Conservation (phyloP, 2,329 filamentous ascomycete genomes). For the Nectriaceae sp. region DNA sequence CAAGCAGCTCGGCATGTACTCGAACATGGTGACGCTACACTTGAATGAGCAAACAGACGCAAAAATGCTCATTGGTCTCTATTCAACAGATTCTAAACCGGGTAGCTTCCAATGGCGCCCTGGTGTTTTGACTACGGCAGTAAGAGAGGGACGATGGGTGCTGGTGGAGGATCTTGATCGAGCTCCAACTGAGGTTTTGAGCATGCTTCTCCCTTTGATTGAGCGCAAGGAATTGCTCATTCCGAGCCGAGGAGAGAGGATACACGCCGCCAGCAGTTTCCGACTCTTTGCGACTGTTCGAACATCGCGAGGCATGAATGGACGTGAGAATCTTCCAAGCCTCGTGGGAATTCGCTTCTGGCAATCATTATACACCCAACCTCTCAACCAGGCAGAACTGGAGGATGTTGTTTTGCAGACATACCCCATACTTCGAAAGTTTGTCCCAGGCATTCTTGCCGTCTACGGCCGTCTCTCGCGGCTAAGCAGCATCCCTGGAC, state of each 20-base stretch:
- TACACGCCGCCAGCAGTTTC: conserved; percentile 82
- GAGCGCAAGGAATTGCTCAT: conserved; percentile 91
- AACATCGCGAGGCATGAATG: conserved; percentile 70
- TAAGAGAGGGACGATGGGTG: conserved; percentile 93
- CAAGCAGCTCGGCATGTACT: conserved; percentile 73
- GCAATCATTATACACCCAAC: conserved; percentile 71
- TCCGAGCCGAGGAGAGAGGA: conserved; percentile 82
- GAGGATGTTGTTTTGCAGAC: conserved; percentile 70
- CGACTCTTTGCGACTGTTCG: conserved; percentile 90
- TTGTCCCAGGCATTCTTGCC: conserved; percentile 58
- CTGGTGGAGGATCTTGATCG: conserved; percentile 96
- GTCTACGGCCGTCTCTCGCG: conserved; percentile 58
- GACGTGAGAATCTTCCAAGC: conserved; percentile 65
- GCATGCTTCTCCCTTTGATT: conserved; percentile 87
- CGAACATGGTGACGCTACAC: conserved; percentile 88
- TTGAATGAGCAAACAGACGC: conserved; percentile 98
- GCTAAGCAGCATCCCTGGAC: conserved; percentile 47
- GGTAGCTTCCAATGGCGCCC: conserved; percentile 91
- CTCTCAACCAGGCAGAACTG: conserved; percentile 70
- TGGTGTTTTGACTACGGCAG: conserved; percentile 90
- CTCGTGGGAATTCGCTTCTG: conserved; percentile 87
- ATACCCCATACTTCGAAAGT: conserved; percentile 69
- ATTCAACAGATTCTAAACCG: conserved; percentile 83
- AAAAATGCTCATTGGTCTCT: conserved; percentile 92
- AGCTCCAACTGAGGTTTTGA: conserved; percentile 92